These are phyloP conservation scores for Oryza glumipatula DNA, from an alignment of 176 grass and related monocot species.

Conservation along the genomic window DNA sequence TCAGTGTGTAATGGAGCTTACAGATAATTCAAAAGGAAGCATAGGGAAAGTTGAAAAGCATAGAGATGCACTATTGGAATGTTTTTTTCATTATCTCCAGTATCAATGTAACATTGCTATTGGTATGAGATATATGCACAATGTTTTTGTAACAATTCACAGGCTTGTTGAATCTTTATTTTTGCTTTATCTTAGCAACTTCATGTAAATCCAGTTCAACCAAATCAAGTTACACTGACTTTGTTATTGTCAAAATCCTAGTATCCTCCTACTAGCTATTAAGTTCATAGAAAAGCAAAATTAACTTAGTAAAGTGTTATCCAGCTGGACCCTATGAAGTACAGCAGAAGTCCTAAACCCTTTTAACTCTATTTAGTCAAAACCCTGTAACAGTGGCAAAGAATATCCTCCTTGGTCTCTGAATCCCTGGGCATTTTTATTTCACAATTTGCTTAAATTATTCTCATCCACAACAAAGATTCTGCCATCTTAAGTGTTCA, in stretches of 20 bases:
- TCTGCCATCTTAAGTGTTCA: background rate
- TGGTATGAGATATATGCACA: background rate
- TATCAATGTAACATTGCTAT: background rate
- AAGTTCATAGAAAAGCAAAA: background rate
- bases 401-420: background rate
- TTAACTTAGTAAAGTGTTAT: background rate
- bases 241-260: background rate
- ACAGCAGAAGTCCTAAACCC: constrained; percentile 7
- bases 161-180: background rate
- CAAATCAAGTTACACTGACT: constrained; percentile 14
- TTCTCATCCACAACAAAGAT: background rate
- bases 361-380: background rate
- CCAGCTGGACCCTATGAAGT: background rate
- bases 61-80: background rate
- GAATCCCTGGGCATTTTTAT: constrained; percentile 13
- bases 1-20: background rate
- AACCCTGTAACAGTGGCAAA: background rate
- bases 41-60: background rate
- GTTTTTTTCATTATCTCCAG: background rate
- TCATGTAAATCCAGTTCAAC: constrained; percentile 18
- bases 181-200: constrained; percentile 24
- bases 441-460: background rate
- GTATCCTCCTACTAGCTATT: constrained; percentile 1
- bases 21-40: background rate
- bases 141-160: background rate